These are phyloP conservation scores for Penicillium samsonianum DNA, from an alignment of 495 filamentous ascomycete genomes.

Conservation along the genomic window DNA sequence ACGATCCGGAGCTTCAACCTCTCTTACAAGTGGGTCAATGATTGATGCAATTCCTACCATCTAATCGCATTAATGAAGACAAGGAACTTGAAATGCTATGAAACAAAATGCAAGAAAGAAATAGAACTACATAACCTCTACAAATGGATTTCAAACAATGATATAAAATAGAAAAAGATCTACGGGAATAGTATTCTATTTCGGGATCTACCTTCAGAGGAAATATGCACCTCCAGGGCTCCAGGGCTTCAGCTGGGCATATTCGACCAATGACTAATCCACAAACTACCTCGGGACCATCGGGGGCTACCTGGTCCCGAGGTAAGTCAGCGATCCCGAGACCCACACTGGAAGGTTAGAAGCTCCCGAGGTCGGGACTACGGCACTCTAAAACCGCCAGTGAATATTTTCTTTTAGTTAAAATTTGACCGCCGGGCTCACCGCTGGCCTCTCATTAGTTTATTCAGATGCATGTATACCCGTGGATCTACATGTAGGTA, in stretches of 20 bases:
- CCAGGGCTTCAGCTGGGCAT: no score
- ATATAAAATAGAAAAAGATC: not conserved
- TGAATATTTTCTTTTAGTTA: not conserved
- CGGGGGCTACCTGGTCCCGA: no score
- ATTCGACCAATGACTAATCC: not conserved
- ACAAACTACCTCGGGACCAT: no score
- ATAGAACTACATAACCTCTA: not conserved
- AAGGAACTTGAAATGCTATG: not conserved
- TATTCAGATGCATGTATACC: no score
- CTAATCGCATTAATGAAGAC: not conserved
- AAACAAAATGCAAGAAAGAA: not conserved
- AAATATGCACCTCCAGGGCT: not conserved
- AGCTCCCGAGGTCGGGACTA: not conserved
- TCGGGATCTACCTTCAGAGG: no score
- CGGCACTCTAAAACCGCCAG: not conserved
- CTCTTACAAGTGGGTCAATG: constrained; percentile 14
- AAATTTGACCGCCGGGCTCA: not conserved
- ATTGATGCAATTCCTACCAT: constrained; percentile 17
- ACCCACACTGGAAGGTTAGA: not conserved
- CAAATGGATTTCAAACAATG: not conserved
- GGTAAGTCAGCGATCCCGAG: not conserved
- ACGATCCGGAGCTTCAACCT: constrained; percentile 12
- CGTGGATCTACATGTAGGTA: no score
- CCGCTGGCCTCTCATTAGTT: no score
- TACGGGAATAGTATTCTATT: not conserved